Conservation (phyloP, 2,329 filamentous ascomycete species). For the Bipolaris victoriae region DNA sequence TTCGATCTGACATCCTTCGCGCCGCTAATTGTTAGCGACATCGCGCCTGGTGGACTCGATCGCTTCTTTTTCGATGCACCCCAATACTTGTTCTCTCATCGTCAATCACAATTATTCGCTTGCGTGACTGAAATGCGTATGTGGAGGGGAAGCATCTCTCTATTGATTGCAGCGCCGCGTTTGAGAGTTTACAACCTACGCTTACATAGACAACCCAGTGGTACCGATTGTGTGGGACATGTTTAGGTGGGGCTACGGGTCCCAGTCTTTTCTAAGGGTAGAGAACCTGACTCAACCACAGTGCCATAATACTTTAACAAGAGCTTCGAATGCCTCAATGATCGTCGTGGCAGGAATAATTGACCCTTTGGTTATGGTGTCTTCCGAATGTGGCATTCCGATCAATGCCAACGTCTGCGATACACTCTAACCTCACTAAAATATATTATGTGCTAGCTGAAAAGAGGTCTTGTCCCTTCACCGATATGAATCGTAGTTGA, state of each 20-base stretch:
- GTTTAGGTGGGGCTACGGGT: not conserved
- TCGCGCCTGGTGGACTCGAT: conserved; percentile 14
- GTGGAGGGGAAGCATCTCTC: not conserved
- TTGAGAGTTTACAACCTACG: not conserved
- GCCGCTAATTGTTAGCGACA: conserved; percentile 9
- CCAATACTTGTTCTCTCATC: not conserved
- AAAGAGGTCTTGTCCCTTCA: not conserved
- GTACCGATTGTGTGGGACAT: too few species aligned
- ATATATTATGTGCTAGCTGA: not conserved
- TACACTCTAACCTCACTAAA: not conserved
- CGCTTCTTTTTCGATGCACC: conserved; percentile 6
- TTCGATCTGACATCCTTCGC: conserved; percentile 12
- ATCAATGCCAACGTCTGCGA: not conserved
- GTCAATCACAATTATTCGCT: not conserved
- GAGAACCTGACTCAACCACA: not conserved
- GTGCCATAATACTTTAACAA: not conserved
- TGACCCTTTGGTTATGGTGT: not conserved
- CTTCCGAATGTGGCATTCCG: not conserved
- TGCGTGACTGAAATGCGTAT: not conserved
- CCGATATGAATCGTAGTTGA: not conserved
- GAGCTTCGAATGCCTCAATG: not conserved
- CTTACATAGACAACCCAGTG: not conserved
- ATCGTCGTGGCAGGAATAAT: not conserved
- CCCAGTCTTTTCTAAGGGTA: not conserved
- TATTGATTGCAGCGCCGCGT: not conserved